Conservation (phyloP, 176 grass and related monocot species). For the Triticum monococcum region DNA sequence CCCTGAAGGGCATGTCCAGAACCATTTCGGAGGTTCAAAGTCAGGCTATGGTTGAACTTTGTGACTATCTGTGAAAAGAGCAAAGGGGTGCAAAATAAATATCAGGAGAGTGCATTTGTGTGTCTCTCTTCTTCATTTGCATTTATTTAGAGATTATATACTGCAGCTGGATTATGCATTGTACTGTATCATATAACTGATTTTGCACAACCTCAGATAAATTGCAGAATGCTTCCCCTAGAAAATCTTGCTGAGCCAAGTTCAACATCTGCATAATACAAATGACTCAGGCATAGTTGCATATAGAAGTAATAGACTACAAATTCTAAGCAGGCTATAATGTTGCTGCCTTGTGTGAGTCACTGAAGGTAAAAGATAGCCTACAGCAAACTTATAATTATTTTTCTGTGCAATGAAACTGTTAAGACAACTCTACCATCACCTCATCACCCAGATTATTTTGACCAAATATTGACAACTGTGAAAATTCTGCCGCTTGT, state of each 20-base stretch:
- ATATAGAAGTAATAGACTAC: background rate
- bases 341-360: background rate
- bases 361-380: slow-evolving; percentile 6
- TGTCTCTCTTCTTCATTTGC: background rate
- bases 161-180: slow-evolving; percentile 19
- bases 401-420: background rate
- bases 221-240: slow-evolving; percentile 74
- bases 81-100: slow-evolving; percentile 19
- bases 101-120: background rate
- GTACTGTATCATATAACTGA: slow-evolving; percentile 11
- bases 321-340: background rate
- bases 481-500: slow-evolving; percentile 1
- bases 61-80: slow-evolving; percentile 73
- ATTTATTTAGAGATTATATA: background rate
- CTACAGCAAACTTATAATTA: background rate
- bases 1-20: slow-evolving; percentile 44
- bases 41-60: slow-evolving; percentile 59
- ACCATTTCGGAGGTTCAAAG: slow-evolving; percentile 56
- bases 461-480: slow-evolving; percentile 1
- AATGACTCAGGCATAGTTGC: slow-evolving; percentile 11
- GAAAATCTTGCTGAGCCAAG: slow-evolving; percentile 75
- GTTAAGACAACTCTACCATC: slow-evolving; percentile 9
- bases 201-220: slow-evolving; percentile 74
- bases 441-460: background rate
- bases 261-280: slow-evolving; percentile 63